Evolutionary conservation across 2,329 filamentous ascomycete genomes (phyloP), one percentile per base, ranked within the genome.

Genomic region (Fusarium tjaetaba): DNA sequence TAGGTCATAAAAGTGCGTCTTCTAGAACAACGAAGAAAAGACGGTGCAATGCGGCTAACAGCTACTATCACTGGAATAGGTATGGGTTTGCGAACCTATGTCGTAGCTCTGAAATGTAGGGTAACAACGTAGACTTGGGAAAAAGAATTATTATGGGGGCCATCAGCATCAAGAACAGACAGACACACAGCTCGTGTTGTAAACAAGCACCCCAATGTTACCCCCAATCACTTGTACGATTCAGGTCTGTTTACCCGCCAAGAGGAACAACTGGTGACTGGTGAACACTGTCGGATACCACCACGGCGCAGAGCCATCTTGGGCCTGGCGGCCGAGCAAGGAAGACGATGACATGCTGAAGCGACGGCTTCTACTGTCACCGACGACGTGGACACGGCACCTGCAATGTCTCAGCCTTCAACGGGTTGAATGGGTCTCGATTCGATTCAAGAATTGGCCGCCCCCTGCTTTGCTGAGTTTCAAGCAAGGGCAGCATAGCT

Each of bases 371-470:
- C 13, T 53, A 61, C 64, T 56, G 66, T 71, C 70, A 77, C 70
- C 66, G 65, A 72, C 72, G 68, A 75, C 73, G 65, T 75, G 76
- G 76, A 77, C 63, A 46, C 64, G 76, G 76, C 68, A 72, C 72
- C 75, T 66, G 48, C 62, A 65, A 60, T 65, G 72, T 72, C 67
- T 77, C 75, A 73, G 63, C 42, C 51, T 36, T 45, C 39, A 51
- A 71, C 57, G 68, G 70, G 41, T 41, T 57, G 26, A 42, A 76
- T 55, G 68, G 70, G 70, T 57, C 48, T 62, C 39, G 63, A 69
- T 51, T 51, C 38, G 36, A 56, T 39, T 28, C 52, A 48, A 32
- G 45, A 38, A 26, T 38, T 55, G 65, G 18, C 46, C 18, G 24
- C 45, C 58, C 67, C 66, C 64, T 60, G 60, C 26, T 56, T 36